Base-by-base conservation (phyloP, 208 protist species). In the Herpetomonas muscarum region DNA sequence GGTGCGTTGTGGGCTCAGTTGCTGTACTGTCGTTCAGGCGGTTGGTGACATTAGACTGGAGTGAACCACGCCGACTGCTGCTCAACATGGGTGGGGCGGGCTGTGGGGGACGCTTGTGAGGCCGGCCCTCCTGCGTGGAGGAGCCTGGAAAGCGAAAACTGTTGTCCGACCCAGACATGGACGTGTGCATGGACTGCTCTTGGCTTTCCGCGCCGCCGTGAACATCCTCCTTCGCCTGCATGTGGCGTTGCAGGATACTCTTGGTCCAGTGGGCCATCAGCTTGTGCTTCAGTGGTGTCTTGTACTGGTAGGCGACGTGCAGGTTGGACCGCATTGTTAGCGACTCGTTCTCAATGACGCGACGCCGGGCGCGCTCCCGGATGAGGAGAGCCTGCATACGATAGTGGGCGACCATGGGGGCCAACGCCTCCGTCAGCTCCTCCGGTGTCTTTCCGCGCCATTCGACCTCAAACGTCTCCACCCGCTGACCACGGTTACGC, bases 361-460 rank as follows among this genome's bases (percentile, higher is more conserved):
- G 55, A 19, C 84, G 84, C 1, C 25, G 41, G 30, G 70, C 74
- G 2, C 77, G 65, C 58, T 91, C 80, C 19, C 70, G 50, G 12
- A 84, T 56, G 0, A 87, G 25, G 0, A 91, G 55, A 0, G 83
- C 54, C 22, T 86, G 84, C 1, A 69, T 24, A 7, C 54, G 53
- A 52, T 91, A 91, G 56, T 91, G 80, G 7, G 62, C 9, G 5
- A 64, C 44, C 9, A 87, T 31, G 2, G 77, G 77, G 12, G 55
- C 17, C 10, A 92, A 53, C 59, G 71, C 73, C 1, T 29, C 39
- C 15, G 61, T 44, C 17, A 87, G 49, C 1, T 77, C 60, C 4
- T 64, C 66, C 24, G 34, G 54, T 1, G 58, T 60, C 56, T 79
- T 51, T 0, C 67, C 70, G 6, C 72, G 70, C 68, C 75, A 86